A percentile compares a stretch with the other conserved stretches of the same genome.
phyloP scores from a whole-genome alignment of 768 basidiomycete genomes.

The Mycena leptocephala region DNA sequence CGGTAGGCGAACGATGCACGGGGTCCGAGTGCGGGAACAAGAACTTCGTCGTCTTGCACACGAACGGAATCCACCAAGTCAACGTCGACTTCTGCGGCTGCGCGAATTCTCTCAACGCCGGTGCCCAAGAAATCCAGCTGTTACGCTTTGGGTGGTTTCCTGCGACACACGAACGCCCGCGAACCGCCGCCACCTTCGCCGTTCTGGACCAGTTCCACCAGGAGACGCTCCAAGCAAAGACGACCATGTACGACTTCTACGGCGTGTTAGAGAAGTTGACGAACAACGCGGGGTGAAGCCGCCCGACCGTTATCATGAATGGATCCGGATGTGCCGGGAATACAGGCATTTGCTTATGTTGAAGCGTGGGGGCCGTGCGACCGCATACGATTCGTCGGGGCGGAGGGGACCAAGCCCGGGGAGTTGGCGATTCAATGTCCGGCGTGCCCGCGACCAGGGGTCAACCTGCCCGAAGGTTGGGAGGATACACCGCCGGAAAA shows the following conservation, averaged over 20 bases:
- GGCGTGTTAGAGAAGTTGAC: not conserved
- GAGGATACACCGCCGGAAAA: constrained; percentile 25
- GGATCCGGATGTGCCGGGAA: constrained; percentile 25
- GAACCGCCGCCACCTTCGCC: not conserved
- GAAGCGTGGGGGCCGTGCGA: constrained; percentile 37
- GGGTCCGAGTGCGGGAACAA: no score
- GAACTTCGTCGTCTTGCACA: not conserved
- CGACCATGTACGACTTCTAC: constrained; percentile 18
- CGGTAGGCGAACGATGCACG: no score
- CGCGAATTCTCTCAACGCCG: no score
- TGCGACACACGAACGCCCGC: not conserved
- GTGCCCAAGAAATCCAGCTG: not conserved
- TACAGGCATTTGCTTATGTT: constrained; percentile 46
- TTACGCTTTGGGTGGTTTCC: constrained; percentile 15
- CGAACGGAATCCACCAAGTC: constrained; percentile 3
- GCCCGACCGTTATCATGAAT: constrained; percentile 23
- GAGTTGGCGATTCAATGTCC: no score
- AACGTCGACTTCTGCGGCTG: constrained; percentile 6
- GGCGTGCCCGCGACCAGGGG: constrained; percentile 51
- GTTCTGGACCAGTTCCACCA: not conserved
- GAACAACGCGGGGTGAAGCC: not conserved
- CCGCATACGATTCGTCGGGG: constrained; percentile 41
- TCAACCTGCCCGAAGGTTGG: constrained; percentile 49
- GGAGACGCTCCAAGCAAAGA: not conserved
- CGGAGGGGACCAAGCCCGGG: constrained; percentile 37